Evolutionary conservation across 305 asterid genomes (phyloP).

Genomic region (Solanum chacoense): DNA sequence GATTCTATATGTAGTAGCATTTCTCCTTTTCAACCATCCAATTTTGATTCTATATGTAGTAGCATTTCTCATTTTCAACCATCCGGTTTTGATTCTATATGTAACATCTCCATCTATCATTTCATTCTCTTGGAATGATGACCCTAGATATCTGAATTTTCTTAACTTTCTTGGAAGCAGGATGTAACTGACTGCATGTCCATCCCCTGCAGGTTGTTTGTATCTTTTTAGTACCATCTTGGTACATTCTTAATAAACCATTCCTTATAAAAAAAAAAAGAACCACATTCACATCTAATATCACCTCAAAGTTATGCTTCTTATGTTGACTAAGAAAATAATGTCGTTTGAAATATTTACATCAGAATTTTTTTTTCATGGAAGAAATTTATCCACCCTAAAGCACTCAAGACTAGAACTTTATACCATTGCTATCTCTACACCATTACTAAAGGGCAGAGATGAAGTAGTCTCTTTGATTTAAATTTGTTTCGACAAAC

Average conservation of each 20-base stretch:
- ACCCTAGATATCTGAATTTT: not conserved
- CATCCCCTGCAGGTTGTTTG: not conserved
- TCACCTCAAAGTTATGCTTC: not conserved
- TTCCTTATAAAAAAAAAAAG: not conserved
- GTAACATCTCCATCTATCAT: not conserved
- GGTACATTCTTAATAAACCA: not conserved
- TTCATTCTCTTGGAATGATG: not conserved
- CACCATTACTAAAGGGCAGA: not conserved
- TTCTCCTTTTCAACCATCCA: not conserved
- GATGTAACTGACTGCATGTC: not conserved
- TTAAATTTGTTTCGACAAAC: not conserved
- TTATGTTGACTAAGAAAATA: not conserved
- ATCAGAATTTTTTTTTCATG: not conserved
- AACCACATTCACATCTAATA: not conserved
- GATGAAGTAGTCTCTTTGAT: not conserved
- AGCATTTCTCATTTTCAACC: not conserved
- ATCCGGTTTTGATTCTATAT: not conserved
- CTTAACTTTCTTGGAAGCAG: not conserved
- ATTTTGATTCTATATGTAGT: not conserved
- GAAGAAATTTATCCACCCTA: not conserved
- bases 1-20: not conserved
- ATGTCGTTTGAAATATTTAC: not conserved
- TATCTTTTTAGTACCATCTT: not conserved
- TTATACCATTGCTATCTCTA: not conserved
- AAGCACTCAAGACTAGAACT: not conserved